Conservation (phyloP, 164 flowering plant genomes). For the Chloranthus sessilifolius region DNA sequence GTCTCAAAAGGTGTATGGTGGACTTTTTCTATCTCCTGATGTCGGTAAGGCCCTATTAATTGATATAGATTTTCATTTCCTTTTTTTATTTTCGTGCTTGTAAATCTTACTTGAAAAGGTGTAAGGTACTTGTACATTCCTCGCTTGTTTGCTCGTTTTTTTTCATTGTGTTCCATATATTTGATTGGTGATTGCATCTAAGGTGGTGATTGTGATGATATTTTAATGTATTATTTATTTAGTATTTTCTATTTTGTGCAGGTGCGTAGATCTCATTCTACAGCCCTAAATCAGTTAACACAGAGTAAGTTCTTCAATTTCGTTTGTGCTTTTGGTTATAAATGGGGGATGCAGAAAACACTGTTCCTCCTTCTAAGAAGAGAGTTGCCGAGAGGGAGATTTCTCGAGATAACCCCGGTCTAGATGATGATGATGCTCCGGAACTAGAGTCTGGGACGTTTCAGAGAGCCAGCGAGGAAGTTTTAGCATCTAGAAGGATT, state of each 20-base stretch:
- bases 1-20: no score
- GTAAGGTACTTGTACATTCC: background rate
- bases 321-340: no score
- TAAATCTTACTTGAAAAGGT: no score
- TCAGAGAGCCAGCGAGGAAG: constrained; percentile 85
- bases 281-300: background rate
- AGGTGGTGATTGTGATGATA: no score
- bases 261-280: background rate
- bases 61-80: no score
- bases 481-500: constrained; percentile 78
- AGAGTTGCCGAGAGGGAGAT: constrained; percentile 84
- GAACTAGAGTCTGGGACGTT: constrained; percentile 77
- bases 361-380: constrained; percentile 72
- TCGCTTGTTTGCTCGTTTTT: background rate
- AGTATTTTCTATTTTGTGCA: no score
- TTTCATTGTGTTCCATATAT: background rate
- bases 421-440: constrained; percentile 67
- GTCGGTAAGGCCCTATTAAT: no score
- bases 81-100: no score
- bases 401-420: constrained; percentile 72
- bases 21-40: no score
- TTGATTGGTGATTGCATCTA: no score
- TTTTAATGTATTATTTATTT: no score
- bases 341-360: constrained; percentile 70
- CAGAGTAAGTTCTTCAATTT: background rate